Evolutionary conservation across 2,329 filamentous ascomycete genomes (phyloP).

Genomic region (Botrytis porri): DNA sequence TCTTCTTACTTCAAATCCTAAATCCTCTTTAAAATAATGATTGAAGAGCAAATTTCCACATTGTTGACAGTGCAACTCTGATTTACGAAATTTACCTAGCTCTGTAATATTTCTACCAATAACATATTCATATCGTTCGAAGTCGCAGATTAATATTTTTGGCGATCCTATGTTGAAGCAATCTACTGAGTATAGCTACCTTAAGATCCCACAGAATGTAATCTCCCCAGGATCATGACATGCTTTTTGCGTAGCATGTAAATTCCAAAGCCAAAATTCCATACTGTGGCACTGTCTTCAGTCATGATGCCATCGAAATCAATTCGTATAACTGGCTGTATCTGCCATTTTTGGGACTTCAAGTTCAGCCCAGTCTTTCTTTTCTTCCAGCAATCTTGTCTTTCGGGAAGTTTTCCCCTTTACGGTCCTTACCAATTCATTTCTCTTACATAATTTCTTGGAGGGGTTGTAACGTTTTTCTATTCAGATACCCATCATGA

Average conservation of each 20-base stretch:
- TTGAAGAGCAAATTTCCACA: constrained; percentile 17
- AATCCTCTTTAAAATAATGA: background rate
- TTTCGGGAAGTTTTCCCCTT: constrained; percentile 7
- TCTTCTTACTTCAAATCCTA: background rate
- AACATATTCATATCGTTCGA: background rate
- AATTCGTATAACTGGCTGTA: background rate
- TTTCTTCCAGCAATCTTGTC: background rate
- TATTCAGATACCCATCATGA: constrained; percentile 9
- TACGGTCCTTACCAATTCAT: constrained; percentile 12
- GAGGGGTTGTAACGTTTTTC: background rate
- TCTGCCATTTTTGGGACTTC: background rate
- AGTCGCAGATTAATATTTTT: background rate
- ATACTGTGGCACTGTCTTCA: background rate
- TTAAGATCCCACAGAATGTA: constrained; percentile 10
- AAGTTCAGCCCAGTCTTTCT: background rate
- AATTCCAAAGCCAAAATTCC: background rate
- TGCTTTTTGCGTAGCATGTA: background rate
- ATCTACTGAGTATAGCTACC: background rate
- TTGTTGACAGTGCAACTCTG: background rate
- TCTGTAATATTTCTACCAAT: background rate
- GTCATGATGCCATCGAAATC: background rate
- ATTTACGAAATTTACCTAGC: background rate
- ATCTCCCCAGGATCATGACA: background rate
- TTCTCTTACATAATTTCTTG: background rate
- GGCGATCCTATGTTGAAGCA: background rate